These are phyloP conservation scores for Suillus discolor DNA, from an alignment of 768 basidiomycete genomes.

Conservation along the genomic window DNA sequence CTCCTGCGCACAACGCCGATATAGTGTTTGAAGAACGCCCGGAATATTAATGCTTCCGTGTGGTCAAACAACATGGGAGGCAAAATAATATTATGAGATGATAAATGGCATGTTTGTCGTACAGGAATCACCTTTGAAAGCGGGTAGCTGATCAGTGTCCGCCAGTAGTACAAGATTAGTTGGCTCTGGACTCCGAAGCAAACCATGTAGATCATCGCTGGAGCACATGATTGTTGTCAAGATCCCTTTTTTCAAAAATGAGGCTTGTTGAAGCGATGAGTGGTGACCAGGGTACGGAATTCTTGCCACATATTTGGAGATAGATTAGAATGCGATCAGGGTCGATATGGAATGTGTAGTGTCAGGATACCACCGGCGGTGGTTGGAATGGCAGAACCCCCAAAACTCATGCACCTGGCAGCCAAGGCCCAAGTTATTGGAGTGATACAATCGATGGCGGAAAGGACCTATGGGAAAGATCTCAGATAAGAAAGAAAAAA, in stretches of 20 bases:
- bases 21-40: neutral
- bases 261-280: neutral
- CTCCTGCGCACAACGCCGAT: constrained; percentile 1
- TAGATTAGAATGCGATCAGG: constrained; percentile 1
- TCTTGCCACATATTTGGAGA: neutral
- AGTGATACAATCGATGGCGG: neutral
- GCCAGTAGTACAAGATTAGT: neutral
- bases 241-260: neutral
- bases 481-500: constrained; percentile 7
- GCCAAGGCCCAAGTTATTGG: neutral
- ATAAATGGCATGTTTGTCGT: neutral
- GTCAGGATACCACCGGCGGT: neutral
- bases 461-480: constrained; percentile 6
- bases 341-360: neutral
- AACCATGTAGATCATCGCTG: neutral
- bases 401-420: neutral
- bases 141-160: neutral
- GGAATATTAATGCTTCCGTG: neutral
- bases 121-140: neutral
- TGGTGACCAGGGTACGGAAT: neutral
- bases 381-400: neutral
- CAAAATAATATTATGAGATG: neutral
- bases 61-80: neutral
- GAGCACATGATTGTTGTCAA: neutral
- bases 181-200: neutral